Evolutionary conservation across 257 asterid species (phyloP).

Genomic region (Solanum chiquidenum): DNA sequence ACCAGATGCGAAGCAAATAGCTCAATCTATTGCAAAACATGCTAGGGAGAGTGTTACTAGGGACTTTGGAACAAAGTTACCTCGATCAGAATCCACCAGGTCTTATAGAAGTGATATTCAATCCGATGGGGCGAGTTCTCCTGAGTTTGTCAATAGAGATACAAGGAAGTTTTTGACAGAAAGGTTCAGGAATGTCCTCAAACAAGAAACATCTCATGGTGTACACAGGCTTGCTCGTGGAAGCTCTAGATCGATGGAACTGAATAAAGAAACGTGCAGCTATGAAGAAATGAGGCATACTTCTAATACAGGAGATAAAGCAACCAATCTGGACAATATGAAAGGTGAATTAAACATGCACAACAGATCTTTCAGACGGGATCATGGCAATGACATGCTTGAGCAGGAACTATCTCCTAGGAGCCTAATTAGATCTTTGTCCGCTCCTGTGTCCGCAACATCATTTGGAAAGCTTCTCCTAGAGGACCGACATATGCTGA

Average conservation of each 20-base stretch:
- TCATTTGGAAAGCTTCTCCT: conserved; percentile 88
- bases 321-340: conserved; percentile 17
- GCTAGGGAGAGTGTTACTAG: conserved; percentile 68
- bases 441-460: conserved; percentile 82
- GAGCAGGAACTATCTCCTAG: conserved; percentile 51
- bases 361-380: conserved; percentile 51
- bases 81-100: conserved; percentile 81
- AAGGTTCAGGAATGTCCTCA: conserved; percentile 64
- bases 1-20: conserved; percentile 64
- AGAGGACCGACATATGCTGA: conserved; percentile 67
- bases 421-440: conserved; percentile 75
- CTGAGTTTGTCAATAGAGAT: conserved; percentile 59
- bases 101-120: conserved; percentile 62
- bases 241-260: conserved; percentile 34
- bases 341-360: conserved; percentile 33
- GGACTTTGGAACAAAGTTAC: conserved; percentile 49
- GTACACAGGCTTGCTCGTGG: conserved; percentile 26
- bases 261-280: conserved; percentile 18
- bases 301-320: conserved; percentile 13
- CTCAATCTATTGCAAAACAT: conserved; percentile 64
- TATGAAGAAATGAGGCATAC: conserved; percentile 23
- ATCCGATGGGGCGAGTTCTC: conserved; percentile 41
- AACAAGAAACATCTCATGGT: conserved; percentile 42
- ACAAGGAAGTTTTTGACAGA: conserved; percentile 69
- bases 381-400: conserved; percentile 33